Percentiles rank a stretch among this genome's conserved stretches.
These are phyloP conservation scores for Marchantia paleacea DNA, from an alignment of 225 moss, liverwort and hornwort genomes.

Conservation along the genomic window DNA sequence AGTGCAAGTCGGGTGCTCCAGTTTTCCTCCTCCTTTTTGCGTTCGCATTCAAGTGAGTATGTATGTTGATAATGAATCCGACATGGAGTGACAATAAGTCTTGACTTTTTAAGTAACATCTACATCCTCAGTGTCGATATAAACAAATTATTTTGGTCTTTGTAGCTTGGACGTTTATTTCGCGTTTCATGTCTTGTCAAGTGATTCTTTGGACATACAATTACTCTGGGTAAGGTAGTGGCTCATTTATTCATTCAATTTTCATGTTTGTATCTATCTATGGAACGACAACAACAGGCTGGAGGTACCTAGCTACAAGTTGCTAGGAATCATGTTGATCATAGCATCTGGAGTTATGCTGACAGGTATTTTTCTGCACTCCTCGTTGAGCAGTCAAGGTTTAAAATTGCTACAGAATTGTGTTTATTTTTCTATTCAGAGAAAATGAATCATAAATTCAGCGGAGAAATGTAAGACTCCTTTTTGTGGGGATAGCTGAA, in stretches of 20 bases:
- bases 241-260: not conserved
- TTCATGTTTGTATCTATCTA: not conserved
- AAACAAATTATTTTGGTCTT: not conserved
- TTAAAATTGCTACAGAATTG: too few species aligned
- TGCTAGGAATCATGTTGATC: constrained; percentile 76
- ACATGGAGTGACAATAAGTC: not conserved
- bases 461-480: too few species aligned
- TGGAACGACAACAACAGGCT: constrained; percentile 42
- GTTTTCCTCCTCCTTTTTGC: constrained; percentile 95
- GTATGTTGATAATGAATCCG: not conserved
- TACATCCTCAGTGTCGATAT: not conserved
- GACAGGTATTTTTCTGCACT: constrained; percentile 55
- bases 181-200: not conserved
- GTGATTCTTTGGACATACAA: not conserved
- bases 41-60: constrained; percentile 92
- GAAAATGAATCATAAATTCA: too few species aligned
- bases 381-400: not conserved
- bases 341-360: constrained; percentile 90
- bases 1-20: constrained; percentile 96
- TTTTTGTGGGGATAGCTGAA: not conserved
- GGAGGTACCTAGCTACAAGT: constrained; percentile 94
- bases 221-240: not conserved
- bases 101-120: not conserved
- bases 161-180: not conserved
- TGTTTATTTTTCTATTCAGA: too few species aligned